These are phyloP conservation scores for Fusarium graminum DNA, from an alignment of 2,329 filamentous ascomycete genomes.

Conservation along the genomic window DNA sequence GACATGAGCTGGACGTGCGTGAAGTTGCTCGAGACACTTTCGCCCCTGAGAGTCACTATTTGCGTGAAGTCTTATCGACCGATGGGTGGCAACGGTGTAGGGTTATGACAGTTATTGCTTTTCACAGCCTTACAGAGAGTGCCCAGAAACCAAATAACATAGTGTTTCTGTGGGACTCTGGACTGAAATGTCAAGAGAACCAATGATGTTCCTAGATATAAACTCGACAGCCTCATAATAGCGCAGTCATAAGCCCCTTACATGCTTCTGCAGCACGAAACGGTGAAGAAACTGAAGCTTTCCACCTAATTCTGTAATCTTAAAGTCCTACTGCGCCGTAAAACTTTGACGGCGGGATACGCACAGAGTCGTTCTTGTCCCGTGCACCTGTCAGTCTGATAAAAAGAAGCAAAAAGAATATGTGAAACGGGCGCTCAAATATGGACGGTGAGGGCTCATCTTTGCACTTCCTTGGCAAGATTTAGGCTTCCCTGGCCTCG, in stretches of 20 bases:
- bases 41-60: background rate
- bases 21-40: background rate
- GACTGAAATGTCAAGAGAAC: background rate
- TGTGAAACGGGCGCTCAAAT: background rate
- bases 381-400: background rate
- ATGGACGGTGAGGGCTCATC: conserved; percentile 1
- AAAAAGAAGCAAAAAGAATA: background rate
- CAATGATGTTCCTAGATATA: background rate
- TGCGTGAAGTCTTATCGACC: background rate
- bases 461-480: background rate
- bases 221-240: background rate
- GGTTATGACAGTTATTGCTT: background rate
- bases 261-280: background rate
- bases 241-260: background rate
- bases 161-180: background rate
- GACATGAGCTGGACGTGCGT: background rate
- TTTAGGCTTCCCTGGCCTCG: background rate
- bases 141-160: background rate
- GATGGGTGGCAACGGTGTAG: background rate
- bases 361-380: background rate
- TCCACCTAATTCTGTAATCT: background rate
- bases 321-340: background rate
- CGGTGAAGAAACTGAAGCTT: background rate
- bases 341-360: background rate
- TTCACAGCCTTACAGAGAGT: background rate